Percentiles rank a stretch among this genome's conserved stretches.
phyloP scores from a whole-genome alignment of 768 basidiomycete species.

The Cyathus striatus region DNA sequence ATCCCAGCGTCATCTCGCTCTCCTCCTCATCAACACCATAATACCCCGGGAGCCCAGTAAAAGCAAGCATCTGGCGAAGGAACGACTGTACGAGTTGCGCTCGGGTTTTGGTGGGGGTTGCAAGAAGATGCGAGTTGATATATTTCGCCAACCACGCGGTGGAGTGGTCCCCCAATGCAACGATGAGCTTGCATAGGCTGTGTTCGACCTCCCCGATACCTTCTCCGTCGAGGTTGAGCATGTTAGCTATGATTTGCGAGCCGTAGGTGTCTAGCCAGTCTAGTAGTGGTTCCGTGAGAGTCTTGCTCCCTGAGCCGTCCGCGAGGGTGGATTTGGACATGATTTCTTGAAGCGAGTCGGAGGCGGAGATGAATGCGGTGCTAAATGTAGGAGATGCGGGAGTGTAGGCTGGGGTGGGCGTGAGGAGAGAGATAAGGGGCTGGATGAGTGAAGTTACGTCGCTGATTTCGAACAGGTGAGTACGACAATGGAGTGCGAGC shows the following conservation, averaged over 20 bases:
- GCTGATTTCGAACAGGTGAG: slow-evolving; percentile 25
- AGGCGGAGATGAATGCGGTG: slow-evolving; percentile 54
- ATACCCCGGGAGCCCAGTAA: slow-evolving; percentile 67
- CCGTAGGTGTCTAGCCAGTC: slow-evolving; percentile 67
- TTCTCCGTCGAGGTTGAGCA: slow-evolving; percentile 29
- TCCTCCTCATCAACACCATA: slow-evolving; percentile 84
- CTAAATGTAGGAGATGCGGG: no score
- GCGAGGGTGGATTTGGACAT: slow-evolving; percentile 69
- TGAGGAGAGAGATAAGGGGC: slow-evolving; percentile 59
- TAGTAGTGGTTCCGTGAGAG: slow-evolving; percentile 84
- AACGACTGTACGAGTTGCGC: slow-evolving; percentile 63
- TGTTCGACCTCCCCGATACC: slow-evolving; percentile 57
- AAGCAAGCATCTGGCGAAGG: slow-evolving; percentile 63
- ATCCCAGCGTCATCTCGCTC: slow-evolving; percentile 81
- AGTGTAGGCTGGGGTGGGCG: slow-evolving; percentile 42
- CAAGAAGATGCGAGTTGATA: no score
- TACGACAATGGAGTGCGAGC: slow-evolving; percentile 2
- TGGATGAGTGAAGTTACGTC: slow-evolving; percentile 68
- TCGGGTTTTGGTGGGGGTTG: slow-evolving; percentile 38
- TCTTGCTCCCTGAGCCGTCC: slow-evolving; percentile 61
- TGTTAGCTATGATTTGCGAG: slow-evolving; percentile 32
- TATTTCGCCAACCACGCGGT: slow-evolving; percentile 69
- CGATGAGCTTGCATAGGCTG: slow-evolving; percentile 76
- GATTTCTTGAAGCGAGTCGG: slow-evolving; percentile 74
- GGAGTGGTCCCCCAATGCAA: slow-evolving; percentile 84